Evolutionary conservation across 2,329 filamentous ascomycete species (phyloP).

Genomic region (Trichoderma sp.): DNA sequence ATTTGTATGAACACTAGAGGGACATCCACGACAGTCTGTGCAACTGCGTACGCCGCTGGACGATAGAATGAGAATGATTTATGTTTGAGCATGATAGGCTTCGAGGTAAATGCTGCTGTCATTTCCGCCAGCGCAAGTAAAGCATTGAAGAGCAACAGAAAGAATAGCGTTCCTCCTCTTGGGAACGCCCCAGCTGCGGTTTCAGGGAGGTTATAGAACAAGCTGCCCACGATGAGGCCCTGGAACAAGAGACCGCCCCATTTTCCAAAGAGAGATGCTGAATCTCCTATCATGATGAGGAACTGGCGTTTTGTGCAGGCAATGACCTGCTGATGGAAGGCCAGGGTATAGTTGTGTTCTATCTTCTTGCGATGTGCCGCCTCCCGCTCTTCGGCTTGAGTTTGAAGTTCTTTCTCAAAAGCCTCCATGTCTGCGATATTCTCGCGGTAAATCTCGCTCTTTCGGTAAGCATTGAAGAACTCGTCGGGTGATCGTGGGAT

Average conservation of each 20-base stretch:
- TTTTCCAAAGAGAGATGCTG: slow-evolving; percentile 74
- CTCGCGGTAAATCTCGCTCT: slow-evolving; percentile 61
- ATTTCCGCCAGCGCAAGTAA: slow-evolving; percentile 76
- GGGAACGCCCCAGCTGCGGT: slow-evolving; percentile 66
- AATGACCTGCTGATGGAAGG: slow-evolving; percentile 70
- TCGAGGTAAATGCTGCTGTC: slow-evolving; percentile 61
- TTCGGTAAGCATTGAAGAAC: slow-evolving; percentile 64
- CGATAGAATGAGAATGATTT: slow-evolving; percentile 71
- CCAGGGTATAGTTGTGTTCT: slow-evolving; percentile 74
- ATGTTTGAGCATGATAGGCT: slow-evolving; percentile 69
- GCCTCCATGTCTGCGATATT: slow-evolving; percentile 63
- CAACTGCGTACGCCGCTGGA: slow-evolving; percentile 57
- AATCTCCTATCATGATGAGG: slow-evolving; percentile 76
- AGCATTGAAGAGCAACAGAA: slow-evolving; percentile 54
- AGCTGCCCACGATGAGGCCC: slow-evolving; percentile 71
- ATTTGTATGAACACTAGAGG: slow-evolving; percentile 64
- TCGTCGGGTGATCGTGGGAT: slow-evolving; percentile 71
- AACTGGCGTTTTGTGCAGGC: slow-evolving; percentile 74
- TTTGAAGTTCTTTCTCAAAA: slow-evolving; percentile 63
- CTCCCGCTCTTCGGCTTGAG: slow-evolving; percentile 42
- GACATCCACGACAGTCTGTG: slow-evolving; percentile 61
- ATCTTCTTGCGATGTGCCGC: slow-evolving; percentile 69
- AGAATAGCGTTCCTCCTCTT: slow-evolving; percentile 51
- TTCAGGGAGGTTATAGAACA: slow-evolving; percentile 70
- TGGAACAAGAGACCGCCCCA: slow-evolving; percentile 77